Evolutionary conservation across 2,329 filamentous ascomycete species (phyloP), one percentile per base, ranked within the genome.

Genomic region (Talaromyces sp.): DNA sequence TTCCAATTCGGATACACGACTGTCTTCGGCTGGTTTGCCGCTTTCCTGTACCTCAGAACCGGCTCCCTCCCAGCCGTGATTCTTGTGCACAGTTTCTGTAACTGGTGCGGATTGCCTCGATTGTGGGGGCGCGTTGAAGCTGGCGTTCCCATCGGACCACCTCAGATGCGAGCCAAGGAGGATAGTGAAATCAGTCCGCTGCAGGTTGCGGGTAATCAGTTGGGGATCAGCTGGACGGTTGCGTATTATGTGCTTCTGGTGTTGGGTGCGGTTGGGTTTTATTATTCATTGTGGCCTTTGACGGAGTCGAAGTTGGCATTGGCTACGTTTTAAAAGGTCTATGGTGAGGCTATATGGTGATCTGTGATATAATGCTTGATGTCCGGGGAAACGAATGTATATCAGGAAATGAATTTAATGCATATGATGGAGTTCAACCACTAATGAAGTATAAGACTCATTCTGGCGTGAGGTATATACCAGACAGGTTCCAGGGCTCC

Each of bases 1-100:
- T 85, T 98, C 69, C 95, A 98, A 75, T 90, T 99, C 72, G 83
- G 85, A 3, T 99, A 96, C 78, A 99, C 95, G 0, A 93, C 92
- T 6, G 78, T 98, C 5, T 99, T 99, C 73, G 95, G 95, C 68
- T 93, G 92, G 78, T 97, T 95, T 78, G 93, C 91, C 4, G 93
- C 92, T 0, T 99, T 98, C 72, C 73, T 97, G 22, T 97, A 91
- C 73, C 75, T 99, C 22, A 88, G 94, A 40, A 96, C 93, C 0
- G 93, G 92, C 3, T 96, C 90, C 58, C 79, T 98, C 45, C 83
- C 89, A 47, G 89, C 91, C 13, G 90, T 90, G 36, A 88, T 94
- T 62, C 74, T 89, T 22, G 89, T 91, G 5, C 95, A 99, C 74
- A 85, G 87, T 10, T 95, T 98, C 75, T 99, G 95, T 81, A 99